Conservation (phyloP, 2,329 filamentous ascomycete species). For the Alternaria triticimaculans region DNA sequence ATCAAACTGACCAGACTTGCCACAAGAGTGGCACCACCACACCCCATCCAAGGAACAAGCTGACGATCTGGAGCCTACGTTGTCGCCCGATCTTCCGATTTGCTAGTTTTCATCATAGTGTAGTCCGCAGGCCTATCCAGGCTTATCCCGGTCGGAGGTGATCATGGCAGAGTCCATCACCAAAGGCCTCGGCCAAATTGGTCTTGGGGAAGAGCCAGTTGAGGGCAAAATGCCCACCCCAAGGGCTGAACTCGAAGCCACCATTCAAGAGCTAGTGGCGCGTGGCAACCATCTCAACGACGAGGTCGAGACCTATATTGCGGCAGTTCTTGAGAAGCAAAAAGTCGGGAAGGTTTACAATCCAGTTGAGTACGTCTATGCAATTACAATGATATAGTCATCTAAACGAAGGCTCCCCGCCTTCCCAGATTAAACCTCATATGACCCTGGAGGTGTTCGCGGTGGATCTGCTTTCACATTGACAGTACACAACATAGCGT, state of each 20-base stretch:
- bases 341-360: constrained; percentile 43
- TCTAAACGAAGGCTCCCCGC: not conserved
- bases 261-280: constrained; percentile 42
- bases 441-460: not conserved
- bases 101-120: not conserved
- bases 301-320: constrained; percentile 52
- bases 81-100: not conserved
- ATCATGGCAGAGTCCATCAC: constrained; percentile 26
- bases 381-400: not conserved
- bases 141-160: not conserved
- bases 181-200: constrained; percentile 13
- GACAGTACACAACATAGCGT: not conserved
- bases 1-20: not conserved
- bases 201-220: constrained; percentile 11
- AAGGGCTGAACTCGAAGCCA: constrained; percentile 27
- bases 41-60: too few relatives aligned
- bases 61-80: not conserved
- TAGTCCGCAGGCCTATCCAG: not conserved
- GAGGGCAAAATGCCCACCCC: constrained; percentile 8
- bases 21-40: not conserved
- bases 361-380: constrained; percentile 38
- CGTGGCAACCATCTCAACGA: constrained; percentile 48
- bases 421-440: not conserved
- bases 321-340: constrained; percentile 41
- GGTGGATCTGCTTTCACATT: not conserved